phyloP scores from a whole-genome alignment of 2,329 filamentous ascomycete genomes.

The Alternaria gansuensis region DNA sequence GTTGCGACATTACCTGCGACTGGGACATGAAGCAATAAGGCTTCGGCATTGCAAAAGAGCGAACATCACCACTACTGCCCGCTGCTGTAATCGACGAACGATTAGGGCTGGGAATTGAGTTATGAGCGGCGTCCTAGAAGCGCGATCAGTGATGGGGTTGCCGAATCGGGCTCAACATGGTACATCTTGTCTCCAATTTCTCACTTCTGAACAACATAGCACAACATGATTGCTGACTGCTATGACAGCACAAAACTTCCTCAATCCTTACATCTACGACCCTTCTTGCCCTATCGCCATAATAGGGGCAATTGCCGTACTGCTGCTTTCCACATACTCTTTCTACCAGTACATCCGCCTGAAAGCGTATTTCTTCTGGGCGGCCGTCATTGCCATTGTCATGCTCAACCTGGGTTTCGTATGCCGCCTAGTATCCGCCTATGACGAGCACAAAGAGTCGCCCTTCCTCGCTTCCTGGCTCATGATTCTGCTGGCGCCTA shows the following conservation, averaged over 20 bases:
- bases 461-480: constrained; percentile 56
- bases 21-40: neutral
- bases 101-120: neutral
- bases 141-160: constrained; percentile 4
- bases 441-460: constrained; percentile 42
- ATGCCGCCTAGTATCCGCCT: constrained; percentile 57
- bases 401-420: constrained; percentile 64
- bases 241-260: constrained; percentile 27
- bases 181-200: neutral
- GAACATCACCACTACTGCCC: constrained; percentile 1
- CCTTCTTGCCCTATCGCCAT: constrained; percentile 58
- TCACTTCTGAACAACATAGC: neutral
- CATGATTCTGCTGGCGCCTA: constrained; percentile 60
- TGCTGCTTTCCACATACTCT: constrained; percentile 43
- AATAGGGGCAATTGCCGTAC: constrained; percentile 55
- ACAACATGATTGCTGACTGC: neutral
- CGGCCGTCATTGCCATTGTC: constrained; percentile 43
- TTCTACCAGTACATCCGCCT: constrained; percentile 49
- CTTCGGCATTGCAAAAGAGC: constrained; percentile 4
- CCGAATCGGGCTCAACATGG: constrained; percentile 7
- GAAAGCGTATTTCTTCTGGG: constrained; percentile 51
- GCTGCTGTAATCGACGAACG: neutral
- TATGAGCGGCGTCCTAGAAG: neutral
- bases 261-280: constrained; percentile 60
- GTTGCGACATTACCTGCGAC: neutral